Evolutionary conservation across 345 rosid genomes (phyloP).

Genomic region (Erucastrum elatum): DNA sequence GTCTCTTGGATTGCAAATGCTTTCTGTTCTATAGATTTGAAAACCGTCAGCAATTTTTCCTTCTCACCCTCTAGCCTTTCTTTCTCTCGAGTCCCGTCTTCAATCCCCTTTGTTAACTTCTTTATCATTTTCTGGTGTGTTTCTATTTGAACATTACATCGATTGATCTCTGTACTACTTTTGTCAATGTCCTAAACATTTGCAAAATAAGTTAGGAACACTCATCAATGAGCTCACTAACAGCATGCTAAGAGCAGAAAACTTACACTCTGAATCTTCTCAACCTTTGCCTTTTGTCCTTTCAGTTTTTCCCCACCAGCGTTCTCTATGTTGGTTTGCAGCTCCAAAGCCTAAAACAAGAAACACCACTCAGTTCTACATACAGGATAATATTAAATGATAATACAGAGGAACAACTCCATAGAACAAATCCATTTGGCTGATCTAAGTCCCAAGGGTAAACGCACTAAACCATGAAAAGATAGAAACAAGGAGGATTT

Average conservation of each 20-base stretch:
- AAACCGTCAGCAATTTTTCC: slow-evolving; percentile 59
- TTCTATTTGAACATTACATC: slow-evolving; percentile 87
- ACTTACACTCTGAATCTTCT: slow-evolving; percentile 86
- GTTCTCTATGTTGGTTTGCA: slow-evolving; percentile 86
- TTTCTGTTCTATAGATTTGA: slow-evolving; percentile 74
- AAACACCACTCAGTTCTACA: slow-evolving; percentile 10
- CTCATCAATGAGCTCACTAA: slow-evolving; percentile 14
- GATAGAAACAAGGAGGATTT: neutral
- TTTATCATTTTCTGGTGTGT: slow-evolving; percentile 81
- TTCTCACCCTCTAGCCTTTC: slow-evolving; percentile 66
- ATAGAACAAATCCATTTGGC: slow-evolving; percentile 6
- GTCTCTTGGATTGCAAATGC: slow-evolving; percentile 89
- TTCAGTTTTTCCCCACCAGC: slow-evolving; percentile 84
- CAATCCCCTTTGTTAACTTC: slow-evolving; percentile 82
- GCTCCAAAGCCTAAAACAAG: slow-evolving; percentile 62
- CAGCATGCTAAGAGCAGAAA: slow-evolving; percentile 17
- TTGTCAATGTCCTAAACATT: slow-evolving; percentile 79
- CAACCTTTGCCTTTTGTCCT: slow-evolving; percentile 76
- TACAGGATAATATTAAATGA: neutral
- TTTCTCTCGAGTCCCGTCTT: slow-evolving; percentile 75
- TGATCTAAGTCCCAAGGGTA: slow-evolving; percentile 1
- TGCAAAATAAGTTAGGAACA: slow-evolving; percentile 33
- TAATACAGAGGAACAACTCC: slow-evolving; percentile 8
- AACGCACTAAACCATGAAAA: neutral
- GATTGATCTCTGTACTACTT: slow-evolving; percentile 78